A percentile compares a stretch with the other conserved stretches of the same genome.
phyloP scores from a whole-genome alignment of 257 asterid genomes.

The Solanum bulbocastanum region DNA sequence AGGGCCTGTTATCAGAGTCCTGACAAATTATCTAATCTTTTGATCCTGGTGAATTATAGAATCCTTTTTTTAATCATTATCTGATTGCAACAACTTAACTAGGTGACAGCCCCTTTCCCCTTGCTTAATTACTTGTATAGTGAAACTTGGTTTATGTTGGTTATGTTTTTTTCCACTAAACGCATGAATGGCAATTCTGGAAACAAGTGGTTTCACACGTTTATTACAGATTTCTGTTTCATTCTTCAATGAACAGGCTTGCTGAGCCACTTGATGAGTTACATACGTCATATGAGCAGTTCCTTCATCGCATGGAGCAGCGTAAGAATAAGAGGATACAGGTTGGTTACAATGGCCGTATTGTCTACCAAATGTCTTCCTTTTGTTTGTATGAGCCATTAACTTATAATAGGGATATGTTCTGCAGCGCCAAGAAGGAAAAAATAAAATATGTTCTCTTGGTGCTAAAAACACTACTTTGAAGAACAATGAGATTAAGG shows the following conservation, averaged over 20 bases:
- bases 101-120: neutral
- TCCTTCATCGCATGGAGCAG: constrained; percentile 57
- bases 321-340: constrained; percentile 50
- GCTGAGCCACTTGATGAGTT: constrained; percentile 87
- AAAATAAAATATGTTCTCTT: constrained; percentile 5
- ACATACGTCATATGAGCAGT: constrained; percentile 78
- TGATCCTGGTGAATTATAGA: neutral
- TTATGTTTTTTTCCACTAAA: neutral
- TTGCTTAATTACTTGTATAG: neutral
- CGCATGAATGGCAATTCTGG: neutral
- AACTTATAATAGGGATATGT: constrained; percentile 2
- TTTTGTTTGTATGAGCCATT: neutral
- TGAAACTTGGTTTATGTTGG: neutral
- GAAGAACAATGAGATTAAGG: constrained; percentile 11
- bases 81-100: neutral
- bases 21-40: neutral
- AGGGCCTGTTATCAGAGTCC: neutral
- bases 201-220: neutral
- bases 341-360: constrained; percentile 29
- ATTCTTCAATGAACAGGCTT: constrained; percentile 39
- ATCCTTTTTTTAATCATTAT: neutral
- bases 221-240: neutral
- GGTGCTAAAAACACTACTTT: constrained; percentile 1
- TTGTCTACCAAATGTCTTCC: neutral
- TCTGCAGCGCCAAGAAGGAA: constrained; percentile 36